These are phyloP conservation scores for Chaetomium fimeti DNA, from an alignment of 495 filamentous ascomycete species.

Conservation along the genomic window DNA sequence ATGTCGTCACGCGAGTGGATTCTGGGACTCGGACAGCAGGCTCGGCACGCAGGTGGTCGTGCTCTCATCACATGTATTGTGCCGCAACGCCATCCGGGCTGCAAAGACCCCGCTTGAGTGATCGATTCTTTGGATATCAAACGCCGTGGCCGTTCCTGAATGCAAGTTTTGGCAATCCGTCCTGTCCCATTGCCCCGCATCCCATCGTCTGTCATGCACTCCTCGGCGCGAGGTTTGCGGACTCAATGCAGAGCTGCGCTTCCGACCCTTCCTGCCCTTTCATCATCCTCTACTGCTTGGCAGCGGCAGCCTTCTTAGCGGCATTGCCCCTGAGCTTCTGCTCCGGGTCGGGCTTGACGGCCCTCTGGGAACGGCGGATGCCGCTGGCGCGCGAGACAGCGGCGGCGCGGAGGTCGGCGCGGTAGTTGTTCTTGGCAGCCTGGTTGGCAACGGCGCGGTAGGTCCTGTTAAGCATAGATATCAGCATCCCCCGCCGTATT, in stretches of 20 bases:
- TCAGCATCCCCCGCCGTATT: constrained; percentile 26
- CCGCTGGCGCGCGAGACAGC: constrained; percentile 87
- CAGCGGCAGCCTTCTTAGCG: constrained; percentile 63
- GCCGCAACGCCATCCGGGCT: constrained; percentile 23
- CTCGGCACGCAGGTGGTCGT: constrained; percentile 21
- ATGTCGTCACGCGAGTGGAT: constrained; percentile 20
- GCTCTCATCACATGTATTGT: constrained; percentile 19
- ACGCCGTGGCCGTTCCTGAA: constrained; percentile 41
- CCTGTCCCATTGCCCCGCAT: constrained; percentile 30
- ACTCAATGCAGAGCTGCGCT: constrained; percentile 30
- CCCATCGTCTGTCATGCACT: constrained; percentile 26
- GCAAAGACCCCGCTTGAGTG: constrained; percentile 30
- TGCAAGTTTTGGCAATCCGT: constrained; percentile 33
- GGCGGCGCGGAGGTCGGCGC: constrained; percentile 79
- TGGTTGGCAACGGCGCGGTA: constrained; percentile 79
- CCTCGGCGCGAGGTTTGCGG: constrained; percentile 22
- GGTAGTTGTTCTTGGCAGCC: constrained; percentile 79
- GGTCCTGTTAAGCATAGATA: constrained; percentile 58
- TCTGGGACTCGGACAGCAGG: not conserved
- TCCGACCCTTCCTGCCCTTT: constrained; percentile 16
- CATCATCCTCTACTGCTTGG: constrained; percentile 30
- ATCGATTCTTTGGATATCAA: constrained; percentile 40
- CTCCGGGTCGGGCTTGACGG: constrained; percentile 71
- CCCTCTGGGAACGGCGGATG: constrained; percentile 72
- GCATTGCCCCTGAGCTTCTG: constrained; percentile 75